phyloP scores from a whole-genome alignment of 208 protist species.

The Vickermania spadyakhi region DNA sequence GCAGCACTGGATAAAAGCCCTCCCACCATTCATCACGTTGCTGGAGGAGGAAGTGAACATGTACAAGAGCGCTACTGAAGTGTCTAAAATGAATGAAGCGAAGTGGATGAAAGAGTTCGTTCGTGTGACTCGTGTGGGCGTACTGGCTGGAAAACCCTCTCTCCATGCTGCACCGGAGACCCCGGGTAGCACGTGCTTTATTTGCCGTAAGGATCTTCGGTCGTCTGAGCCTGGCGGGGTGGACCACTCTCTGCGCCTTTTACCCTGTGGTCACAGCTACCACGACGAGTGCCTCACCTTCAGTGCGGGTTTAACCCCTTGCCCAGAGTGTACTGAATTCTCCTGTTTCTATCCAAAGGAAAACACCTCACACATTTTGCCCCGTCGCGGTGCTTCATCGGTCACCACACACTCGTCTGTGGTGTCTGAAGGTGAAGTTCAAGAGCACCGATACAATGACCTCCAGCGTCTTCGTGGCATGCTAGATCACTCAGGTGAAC shows the following conservation, averaged over 20 bases:
- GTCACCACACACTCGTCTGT: too few relatives aligned
- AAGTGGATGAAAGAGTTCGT: not conserved
- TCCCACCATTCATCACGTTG: not conserved
- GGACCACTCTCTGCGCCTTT: constrained; percentile 29
- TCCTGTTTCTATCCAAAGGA: too few relatives aligned
- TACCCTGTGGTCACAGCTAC: constrained; percentile 67
- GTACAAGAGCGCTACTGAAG: not conserved
- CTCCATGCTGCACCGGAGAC: too few relatives aligned
- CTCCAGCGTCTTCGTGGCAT: not conserved
- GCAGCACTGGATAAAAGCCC: not conserved
- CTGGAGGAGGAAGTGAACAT: not conserved
- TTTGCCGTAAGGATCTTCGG: constrained; percentile 31
- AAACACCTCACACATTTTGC: too few relatives aligned
- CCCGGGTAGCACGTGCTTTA: constrained; percentile 43
- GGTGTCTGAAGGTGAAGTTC: not conserved
- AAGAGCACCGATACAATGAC: not conserved
- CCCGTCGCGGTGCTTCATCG: too few relatives aligned
- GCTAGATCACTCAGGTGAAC: not conserved
- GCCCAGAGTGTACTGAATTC: not conserved
- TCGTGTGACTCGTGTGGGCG: constrained; percentile 7
- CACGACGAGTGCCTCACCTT: constrained; percentile 34
- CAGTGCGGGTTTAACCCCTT: not conserved
- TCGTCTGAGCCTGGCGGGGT: constrained; percentile 1
- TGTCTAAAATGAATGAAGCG: not conserved
- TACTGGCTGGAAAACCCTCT: constrained; percentile 39